Base-by-base conservation (phyloP, 2,329 filamentous ascomycete genomes). In the Fusarium citri region DNA sequence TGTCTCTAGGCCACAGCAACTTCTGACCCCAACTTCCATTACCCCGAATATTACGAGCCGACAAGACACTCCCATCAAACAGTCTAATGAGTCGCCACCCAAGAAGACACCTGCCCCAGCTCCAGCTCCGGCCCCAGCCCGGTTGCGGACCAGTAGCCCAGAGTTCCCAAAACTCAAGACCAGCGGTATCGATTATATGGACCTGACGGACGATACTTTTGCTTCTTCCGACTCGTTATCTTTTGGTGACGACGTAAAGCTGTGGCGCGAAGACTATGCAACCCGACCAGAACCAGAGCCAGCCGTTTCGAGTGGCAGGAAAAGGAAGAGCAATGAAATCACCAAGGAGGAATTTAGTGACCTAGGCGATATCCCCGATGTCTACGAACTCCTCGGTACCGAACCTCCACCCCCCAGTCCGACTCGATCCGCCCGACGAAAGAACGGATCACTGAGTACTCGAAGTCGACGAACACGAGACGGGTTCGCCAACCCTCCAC, bases 301-400 rank as follows among this genome's bases (percentile, higher is more conserved):
- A 8, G 53, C 76, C 12, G 66, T 79, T 3, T 82, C 77, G 46
- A 80, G 80, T 47, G 79, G 79, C 20, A 86, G 83, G 75, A 88
- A 88, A 76, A 78, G 85, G 65, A 88, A 88, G 73, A 87, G 85
- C 64, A 78, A 77, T 25, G 83, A 86, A 12, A 83, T 85, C 25
- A 81, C 73, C 64, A 80, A 77, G 61, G 73, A 76, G 26, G 76
- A 79, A 15, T 74, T 76, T 16, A 77, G 75, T 18, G 77, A 80
- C 6, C 76, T 83, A 16, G 83, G 83, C 34, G 82, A 85, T 20
- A 89, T 87, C 47, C 86, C 85, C 0, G 86, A 89, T 66, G 84
- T 89, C 10, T 83, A 85, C 66, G 80, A 87, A 49, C 77, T 84
- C 49, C 76, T 83, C 14, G 84, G 81, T 28, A 83, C 81, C 16